phyloP scores from a whole-genome alignment of 345 rosid genomes.

The Rubroshorea leprosula region DNA sequence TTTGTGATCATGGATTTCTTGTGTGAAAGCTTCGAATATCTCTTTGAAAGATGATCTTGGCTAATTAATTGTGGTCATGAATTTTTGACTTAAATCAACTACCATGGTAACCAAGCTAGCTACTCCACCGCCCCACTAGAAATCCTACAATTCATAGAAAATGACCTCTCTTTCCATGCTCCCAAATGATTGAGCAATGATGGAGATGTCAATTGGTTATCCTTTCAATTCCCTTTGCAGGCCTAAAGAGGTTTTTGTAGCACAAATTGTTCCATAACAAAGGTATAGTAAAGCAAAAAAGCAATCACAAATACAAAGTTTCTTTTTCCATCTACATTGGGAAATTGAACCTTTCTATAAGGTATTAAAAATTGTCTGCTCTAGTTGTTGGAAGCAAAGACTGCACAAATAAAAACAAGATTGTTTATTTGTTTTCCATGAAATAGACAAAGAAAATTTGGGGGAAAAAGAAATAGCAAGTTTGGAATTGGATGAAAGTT shows the following conservation, averaged over 20 bases:
- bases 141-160: constrained; percentile 51
- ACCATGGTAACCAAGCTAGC: neutral
- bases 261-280: constrained; percentile 15
- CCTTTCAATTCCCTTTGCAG: constrained; percentile 42
- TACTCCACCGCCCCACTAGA: neutral
- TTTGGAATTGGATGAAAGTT: too few species aligned
- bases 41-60: too few species aligned
- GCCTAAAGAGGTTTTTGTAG: constrained; percentile 30
- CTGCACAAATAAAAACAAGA: too few species aligned
- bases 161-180: constrained; percentile 38
- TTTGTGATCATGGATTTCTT: too few species aligned
- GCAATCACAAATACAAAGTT: constrained; percentile 12
- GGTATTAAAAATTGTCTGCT: too few species aligned
- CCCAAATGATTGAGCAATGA: constrained; percentile 32
- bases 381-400: too few species aligned
- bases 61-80: too few species aligned
- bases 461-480: too few species aligned
- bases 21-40: too few species aligned
- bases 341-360: constrained; percentile 32
- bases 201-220: constrained; percentile 26
- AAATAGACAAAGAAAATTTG: too few species aligned
- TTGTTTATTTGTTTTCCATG: too few species aligned
- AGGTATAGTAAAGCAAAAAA: constrained; percentile 25
- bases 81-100: neutral
- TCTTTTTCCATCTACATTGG: constrained; percentile 21